phyloP scores from a whole-genome alignment of 2,329 filamentous ascomycete genomes.

The Aureobasidium leucospermi region DNA sequence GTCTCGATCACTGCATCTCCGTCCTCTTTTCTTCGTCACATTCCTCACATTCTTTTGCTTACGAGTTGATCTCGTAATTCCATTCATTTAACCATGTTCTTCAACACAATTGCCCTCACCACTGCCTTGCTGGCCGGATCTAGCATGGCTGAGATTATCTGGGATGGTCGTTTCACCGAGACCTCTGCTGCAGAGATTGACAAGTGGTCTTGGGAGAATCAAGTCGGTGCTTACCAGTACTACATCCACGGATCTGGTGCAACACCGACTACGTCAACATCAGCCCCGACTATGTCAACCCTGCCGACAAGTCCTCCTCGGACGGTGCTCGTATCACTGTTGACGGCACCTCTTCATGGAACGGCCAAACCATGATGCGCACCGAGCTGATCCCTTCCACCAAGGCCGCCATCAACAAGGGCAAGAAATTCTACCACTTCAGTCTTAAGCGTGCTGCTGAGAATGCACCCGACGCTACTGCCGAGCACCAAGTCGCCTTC shows the following conservation, averaged over 20 bases:
- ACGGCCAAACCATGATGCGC: conserved; percentile 64
- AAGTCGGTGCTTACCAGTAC: conserved; percentile 65
- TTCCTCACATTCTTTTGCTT: not conserved
- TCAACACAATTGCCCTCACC: conserved; percentile 12
- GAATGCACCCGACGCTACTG: conserved; percentile 54
- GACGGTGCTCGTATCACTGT: conserved; percentile 65
- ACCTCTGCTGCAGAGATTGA: conserved; percentile 48
- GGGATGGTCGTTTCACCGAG: conserved; percentile 62
- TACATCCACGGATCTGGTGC: conserved; percentile 61
- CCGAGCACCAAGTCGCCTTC: conserved; percentile 61
- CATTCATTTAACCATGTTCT: conserved; percentile 1
- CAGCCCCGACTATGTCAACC: conserved; percentile 55
- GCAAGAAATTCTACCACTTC: conserved; percentile 67
- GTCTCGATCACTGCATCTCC: not conserved
- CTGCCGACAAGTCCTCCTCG: conserved; percentile 51
- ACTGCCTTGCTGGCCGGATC: conserved; percentile 19
- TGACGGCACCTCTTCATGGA: conserved; percentile 58
- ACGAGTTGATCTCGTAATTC: conserved; percentile 10
- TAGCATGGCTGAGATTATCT: conserved; percentile 40
- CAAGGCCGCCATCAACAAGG: conserved; percentile 54
- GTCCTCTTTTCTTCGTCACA: not conserved
- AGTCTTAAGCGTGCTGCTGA: conserved; percentile 52
- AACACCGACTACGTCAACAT: conserved; percentile 57
- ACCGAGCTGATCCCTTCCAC: conserved; percentile 70
- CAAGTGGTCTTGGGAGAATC: conserved; percentile 44